phyloP scores from a whole-genome alignment of 768 basidiomycete genomes.

The Russula lepida region DNA sequence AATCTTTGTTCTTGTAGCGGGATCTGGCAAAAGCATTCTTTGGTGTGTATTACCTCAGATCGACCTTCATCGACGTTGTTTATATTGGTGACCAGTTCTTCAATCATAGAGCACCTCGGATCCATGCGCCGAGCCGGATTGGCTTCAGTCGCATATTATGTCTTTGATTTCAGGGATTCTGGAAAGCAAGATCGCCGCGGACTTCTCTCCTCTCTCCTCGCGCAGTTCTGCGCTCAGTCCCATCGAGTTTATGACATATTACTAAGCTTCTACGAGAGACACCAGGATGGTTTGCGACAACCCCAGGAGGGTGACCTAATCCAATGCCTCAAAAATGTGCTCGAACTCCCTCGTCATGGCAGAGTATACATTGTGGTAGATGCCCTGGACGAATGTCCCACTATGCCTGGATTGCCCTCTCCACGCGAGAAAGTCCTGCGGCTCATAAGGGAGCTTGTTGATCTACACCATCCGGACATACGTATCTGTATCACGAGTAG shows the following conservation, averaged over 20 bases:
- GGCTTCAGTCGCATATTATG: neutral
- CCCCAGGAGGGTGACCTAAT: neutral
- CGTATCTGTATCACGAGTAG: neutral
- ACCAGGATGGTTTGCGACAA: neutral
- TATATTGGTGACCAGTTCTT: neutral
- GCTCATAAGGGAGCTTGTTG: neutral
- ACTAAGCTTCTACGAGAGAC: neutral
- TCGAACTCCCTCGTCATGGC: neutral
- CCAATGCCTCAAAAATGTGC: neutral
- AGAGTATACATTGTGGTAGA: neutral
- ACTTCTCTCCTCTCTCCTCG: neutral
- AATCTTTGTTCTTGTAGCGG: neutral
- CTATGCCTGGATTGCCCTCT: neutral
- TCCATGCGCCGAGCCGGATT: neutral
- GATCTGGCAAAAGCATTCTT: constrained; percentile 3
- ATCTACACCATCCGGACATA: neutral
- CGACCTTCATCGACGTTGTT: neutral
- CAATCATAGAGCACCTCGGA: neutral
- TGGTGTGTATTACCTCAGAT: neutral
- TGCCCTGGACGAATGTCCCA: constrained; percentile 6
- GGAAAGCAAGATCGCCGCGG: neutral
- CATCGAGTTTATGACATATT: neutral
- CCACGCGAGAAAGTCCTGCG: neutral
- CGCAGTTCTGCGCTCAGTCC: neutral
- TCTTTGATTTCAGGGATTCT: neutral